Percentiles rank a stretch among this genome's conserved stretches.
These are phyloP conservation scores for Calonectria henricotiae DNA, from an alignment of 2,329 filamentous ascomycete species.

Conservation along the genomic window DNA sequence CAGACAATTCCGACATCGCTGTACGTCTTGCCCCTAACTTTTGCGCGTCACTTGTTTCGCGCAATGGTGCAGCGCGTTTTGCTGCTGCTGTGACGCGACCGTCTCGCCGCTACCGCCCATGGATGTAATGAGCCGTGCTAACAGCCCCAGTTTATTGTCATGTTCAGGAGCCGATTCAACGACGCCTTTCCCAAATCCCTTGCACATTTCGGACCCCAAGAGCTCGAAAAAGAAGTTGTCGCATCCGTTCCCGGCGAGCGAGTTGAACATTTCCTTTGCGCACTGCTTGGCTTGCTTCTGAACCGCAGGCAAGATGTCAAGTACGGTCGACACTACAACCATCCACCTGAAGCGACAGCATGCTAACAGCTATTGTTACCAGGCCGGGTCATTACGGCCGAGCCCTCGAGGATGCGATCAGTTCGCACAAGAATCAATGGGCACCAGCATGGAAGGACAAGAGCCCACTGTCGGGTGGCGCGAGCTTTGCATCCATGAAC, in stretches of 20 bases:
- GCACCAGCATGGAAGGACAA: slow-evolving; percentile 85
- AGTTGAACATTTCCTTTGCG: slow-evolving; percentile 91
- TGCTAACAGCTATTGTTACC: slow-evolving; percentile 47
- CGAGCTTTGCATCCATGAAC: slow-evolving; percentile 86
- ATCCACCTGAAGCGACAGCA: slow-evolving; percentile 3
- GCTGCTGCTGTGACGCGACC: slow-evolving; percentile 65
- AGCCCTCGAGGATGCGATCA: slow-evolving; percentile 93
- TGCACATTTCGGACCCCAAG: slow-evolving; percentile 93
- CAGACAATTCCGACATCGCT: slow-evolving; percentile 92
- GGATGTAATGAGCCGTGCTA: slow-evolving; percentile 56
- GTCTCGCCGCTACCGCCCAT: slow-evolving; percentile 64
- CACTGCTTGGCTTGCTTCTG: slow-evolving; percentile 87
- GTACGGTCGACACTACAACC: slow-evolving; percentile 71
- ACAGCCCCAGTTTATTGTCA: slow-evolving; percentile 88
- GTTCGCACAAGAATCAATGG: slow-evolving; percentile 91
- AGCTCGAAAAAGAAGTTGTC: slow-evolving; percentile 89
- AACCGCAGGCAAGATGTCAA: slow-evolving; percentile 99
- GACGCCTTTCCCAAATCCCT: slow-evolving; percentile 91
- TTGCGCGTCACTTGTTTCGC: slow-evolving; percentile 15
- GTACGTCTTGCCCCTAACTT: slow-evolving; percentile 74
- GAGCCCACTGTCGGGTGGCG: slow-evolving; percentile 86
- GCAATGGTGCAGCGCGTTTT: slow-evolving; percentile 58
- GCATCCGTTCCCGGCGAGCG: slow-evolving; percentile 86
- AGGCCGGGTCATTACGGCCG: slow-evolving; percentile 94
- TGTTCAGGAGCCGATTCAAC: slow-evolving; percentile 95